Conservation (phyloP, 176 grass and related monocot genomes). For the Carex scoparia region DNA sequence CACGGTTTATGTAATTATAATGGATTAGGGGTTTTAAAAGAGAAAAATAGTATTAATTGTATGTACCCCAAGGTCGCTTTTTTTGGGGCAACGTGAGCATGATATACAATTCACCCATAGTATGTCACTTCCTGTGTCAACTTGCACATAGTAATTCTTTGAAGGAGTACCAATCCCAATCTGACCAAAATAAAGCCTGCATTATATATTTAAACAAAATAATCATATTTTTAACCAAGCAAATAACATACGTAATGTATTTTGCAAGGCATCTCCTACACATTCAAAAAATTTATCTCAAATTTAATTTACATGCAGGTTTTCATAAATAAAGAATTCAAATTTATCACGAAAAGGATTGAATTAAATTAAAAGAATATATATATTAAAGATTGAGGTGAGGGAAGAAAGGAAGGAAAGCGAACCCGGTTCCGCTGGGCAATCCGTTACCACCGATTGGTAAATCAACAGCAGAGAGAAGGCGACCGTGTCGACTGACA, state of each 20-base stretch:
- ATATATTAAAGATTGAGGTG: no score
- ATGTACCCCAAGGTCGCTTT: constrained; percentile 75
- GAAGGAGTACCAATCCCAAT: constrained; percentile 74
- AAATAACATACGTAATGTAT: neutral
- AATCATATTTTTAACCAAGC: neutral
- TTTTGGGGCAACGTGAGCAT: constrained; percentile 65
- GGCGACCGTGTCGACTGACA: constrained; percentile 36
- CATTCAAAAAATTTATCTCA: constrained; percentile 11
- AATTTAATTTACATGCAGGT: neutral
- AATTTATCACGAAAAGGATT: neutral
- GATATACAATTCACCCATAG: constrained; percentile 93
- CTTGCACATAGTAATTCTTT: constrained; percentile 84
- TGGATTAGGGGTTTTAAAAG: neutral
- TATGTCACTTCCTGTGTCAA: constrained; percentile 93
- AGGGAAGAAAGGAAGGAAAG: neutral
- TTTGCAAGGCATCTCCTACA: neutral
- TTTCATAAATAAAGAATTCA: neutral
- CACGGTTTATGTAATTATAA: neutral
- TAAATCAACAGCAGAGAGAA: constrained; percentile 51
- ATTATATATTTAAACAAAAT: constrained; percentile 16
- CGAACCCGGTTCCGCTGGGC: constrained; percentile 68
- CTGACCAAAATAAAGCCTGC: constrained; percentile 75
- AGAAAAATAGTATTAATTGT: neutral
- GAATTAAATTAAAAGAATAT: no score
- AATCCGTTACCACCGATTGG: constrained; percentile 69